phyloP scores from a whole-genome alignment of 495 filamentous ascomycete genomes.

The Penicillium robsamsonii region DNA sequence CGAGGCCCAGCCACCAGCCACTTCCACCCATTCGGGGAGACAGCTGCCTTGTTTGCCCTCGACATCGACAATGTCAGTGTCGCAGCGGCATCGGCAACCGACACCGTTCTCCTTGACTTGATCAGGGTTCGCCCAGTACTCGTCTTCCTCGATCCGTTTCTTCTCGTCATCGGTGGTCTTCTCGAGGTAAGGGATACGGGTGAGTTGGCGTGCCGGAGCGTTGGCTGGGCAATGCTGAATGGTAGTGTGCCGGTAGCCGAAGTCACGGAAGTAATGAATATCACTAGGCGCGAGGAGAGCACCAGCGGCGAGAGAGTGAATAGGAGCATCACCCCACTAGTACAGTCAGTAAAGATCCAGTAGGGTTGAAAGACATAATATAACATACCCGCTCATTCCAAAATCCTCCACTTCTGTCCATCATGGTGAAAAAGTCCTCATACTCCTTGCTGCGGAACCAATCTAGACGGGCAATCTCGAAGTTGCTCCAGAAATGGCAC shows the following conservation, averaged over 20 bases:
- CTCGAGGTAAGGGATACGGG: slow-evolving; percentile 79
- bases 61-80: slow-evolving; percentile 97
- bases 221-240: slow-evolving; percentile 99
- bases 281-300: slow-evolving; percentile 76
- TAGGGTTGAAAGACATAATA: not conserved
- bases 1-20: slow-evolving; percentile 91
- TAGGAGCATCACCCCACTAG: slow-evolving; percentile 97
- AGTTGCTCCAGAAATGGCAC: slow-evolving; percentile 99
- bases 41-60: slow-evolving; percentile 97
- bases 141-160: slow-evolving; percentile 87
- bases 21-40: slow-evolving; percentile 94
- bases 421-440: slow-evolving; percentile 98
- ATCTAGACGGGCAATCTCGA: slow-evolving; percentile 92
- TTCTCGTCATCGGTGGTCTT: slow-evolving; percentile 81
- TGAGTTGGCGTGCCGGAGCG: slow-evolving; percentile 84
- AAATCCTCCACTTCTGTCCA: slow-evolving; percentile 97
- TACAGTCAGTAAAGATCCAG: slow-evolving; percentile 9
- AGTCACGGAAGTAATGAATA: slow-evolving; percentile 99
- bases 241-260: slow-evolving; percentile 97
- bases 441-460: slow-evolving; percentile 97
- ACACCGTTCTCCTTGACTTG: slow-evolving; percentile 92
- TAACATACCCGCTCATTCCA: slow-evolving; percentile 93
- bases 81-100: slow-evolving; percentile 93
- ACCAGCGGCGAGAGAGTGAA: slow-evolving; percentile 95
- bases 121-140: slow-evolving; percentile 92